Conservation (phyloP, 129 eudicot genomes). For the Mikania micrantha region DNA sequence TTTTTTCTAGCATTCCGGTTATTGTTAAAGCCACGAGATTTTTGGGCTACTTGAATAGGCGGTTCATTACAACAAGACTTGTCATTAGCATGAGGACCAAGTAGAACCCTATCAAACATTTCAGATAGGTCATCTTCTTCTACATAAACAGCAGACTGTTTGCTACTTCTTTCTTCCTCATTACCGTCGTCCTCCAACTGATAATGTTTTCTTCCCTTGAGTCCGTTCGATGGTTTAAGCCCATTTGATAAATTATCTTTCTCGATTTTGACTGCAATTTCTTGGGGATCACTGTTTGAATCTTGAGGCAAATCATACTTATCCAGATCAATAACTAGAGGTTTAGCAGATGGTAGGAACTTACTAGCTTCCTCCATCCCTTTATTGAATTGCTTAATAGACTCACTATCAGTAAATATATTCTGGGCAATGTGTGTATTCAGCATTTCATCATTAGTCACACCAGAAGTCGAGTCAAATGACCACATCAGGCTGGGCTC, state of each 20-base stretch:
- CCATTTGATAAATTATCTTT: constrained; percentile 26
- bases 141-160: constrained; percentile 56
- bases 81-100: constrained; percentile 29
- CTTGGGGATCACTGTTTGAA: constrained; percentile 18
- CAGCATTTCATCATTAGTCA: constrained; percentile 21
- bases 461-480: constrained; percentile 28
- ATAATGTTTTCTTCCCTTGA: constrained; percentile 58
- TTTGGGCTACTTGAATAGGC: not conserved
- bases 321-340: constrained; percentile 63
- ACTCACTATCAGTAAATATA: constrained; percentile 49
- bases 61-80: constrained; percentile 11
- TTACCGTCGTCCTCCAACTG: constrained; percentile 37
- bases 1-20: constrained; percentile 29
- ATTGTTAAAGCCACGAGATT: constrained; percentile 18
- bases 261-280: constrained; percentile 39
- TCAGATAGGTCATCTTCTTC: constrained; percentile 60
- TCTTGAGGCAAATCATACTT: constrained; percentile 48
- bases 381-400: constrained; percentile 60
- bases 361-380: constrained; percentile 94
- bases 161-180: constrained; percentile 71
- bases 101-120: constrained; percentile 66
- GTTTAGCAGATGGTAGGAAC: constrained; percentile 53
- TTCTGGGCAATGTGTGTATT: constrained; percentile 28
- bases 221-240: constrained; percentile 19
- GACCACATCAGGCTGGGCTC: constrained; percentile 15